Evolutionary conservation across 2,329 filamentous ascomycete genomes (phyloP).

Genomic region (Fusarium nisikadoi): DNA sequence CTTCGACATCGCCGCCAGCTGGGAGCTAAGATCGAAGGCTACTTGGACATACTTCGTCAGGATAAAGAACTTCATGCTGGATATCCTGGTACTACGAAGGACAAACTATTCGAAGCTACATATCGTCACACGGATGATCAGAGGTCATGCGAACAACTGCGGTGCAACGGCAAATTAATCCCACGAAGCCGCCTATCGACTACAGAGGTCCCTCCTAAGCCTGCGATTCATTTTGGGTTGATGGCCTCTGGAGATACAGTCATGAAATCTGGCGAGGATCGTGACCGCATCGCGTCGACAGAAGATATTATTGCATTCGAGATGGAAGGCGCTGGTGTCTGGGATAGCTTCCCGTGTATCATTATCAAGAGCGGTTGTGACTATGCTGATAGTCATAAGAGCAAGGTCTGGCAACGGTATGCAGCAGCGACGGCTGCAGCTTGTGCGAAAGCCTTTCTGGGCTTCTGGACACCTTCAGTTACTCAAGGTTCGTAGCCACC

Average conservation of each 20-base stretch:
- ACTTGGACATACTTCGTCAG: background rate
- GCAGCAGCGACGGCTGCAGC: conserved; percentile 8
- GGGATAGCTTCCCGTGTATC: background rate
- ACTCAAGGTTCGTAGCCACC: background rate
- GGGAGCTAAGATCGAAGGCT: fast-evolving
- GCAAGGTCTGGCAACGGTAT: conserved; percentile 14
- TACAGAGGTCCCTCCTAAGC: fast-evolving
- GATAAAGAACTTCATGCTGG: background rate
- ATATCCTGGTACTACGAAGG: background rate
- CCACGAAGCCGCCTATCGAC: fast-evolving
- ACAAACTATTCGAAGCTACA: fast-evolving
- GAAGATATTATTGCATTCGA: background rate
- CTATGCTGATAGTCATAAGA: conserved; percentile 29
- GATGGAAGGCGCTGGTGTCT: background rate
- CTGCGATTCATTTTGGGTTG: background rate
- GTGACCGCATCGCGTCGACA: fast-evolving
- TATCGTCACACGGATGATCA: background rate
- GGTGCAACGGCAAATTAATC: fast-evolving
- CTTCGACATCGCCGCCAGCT: background rate
- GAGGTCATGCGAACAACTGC: background rate
- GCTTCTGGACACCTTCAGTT: background rate
- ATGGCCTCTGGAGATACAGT: background rate
- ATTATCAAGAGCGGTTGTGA: conserved; percentile 20
- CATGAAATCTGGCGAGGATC: background rate
- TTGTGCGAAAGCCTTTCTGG: background rate